Evolutionary conservation across 371 early-diverging fungal species (phyloP), one percentile per base, ranked within the genome.

Genomic region (Syncephalastrum monosporum): DNA sequence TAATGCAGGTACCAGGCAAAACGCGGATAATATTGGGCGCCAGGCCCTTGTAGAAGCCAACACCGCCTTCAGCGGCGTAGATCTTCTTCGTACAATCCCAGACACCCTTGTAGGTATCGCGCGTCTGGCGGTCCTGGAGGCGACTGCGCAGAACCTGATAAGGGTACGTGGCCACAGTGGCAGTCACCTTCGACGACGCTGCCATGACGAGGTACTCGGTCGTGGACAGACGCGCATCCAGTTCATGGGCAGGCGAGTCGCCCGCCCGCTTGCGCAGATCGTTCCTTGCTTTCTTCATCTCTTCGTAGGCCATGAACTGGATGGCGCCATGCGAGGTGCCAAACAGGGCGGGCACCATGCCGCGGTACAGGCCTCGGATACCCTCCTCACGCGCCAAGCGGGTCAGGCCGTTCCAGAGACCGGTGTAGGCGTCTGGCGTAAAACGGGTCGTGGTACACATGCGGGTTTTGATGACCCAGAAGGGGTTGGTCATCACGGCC

Each of bases 261-360:
- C 75, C 75, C 15, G 56, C 48, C 10, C 45, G 42, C 17, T 75
- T 66, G 42, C 73, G 70, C 41, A 67, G 47, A 47, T 75, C 70
- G 50, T 77, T 72, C 47, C 86, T 66, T 79, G 83, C 82, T 61
- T 82, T 82, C 68, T 96, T 97, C 87, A 97, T 82, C 58, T 95
- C 92, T 61, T 96, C 97, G 69, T 98, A 98, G 0, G 90, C 94
- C 92, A 95, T 91, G 69, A 98, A 98, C 71, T 98, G 97, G 44
- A 98, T 70, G 0, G 96, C 96, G 8, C 98, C 98, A 64, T 98
- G 97, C 6, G 92, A 89, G 5, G 88, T 89, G 16, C 97, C 96
- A 67, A 97, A 83, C 10, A 98, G 68, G 0, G 92, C 94, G 0
- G 96, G 94, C 2, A 92, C 70, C 47, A 96, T 78, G 3, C 96